Evolutionary conservation across 495 filamentous ascomycete species (phyloP).

Genomic region (Zalerion maritima): DNA sequence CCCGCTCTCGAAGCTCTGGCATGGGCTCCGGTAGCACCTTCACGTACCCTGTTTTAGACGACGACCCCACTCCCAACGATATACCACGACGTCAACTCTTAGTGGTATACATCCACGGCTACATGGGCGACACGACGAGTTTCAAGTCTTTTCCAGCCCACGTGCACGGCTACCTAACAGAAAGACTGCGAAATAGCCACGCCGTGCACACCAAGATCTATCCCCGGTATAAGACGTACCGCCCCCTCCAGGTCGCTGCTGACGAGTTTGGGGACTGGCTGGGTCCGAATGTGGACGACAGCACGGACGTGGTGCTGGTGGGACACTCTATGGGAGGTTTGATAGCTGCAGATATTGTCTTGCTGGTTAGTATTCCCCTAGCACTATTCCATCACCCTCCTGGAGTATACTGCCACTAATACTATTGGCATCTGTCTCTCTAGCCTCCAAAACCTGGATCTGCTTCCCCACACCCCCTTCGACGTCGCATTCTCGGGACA

Average conservation of each 20-base stretch:
- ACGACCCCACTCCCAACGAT: too few species aligned
- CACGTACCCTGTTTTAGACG: too few species aligned
- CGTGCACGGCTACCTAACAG: slow-evolving; percentile 63
- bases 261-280: slow-evolving; percentile 79
- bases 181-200: slow-evolving; percentile 53
- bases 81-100: slow-evolving; percentile 59
- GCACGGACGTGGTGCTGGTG: slow-evolving; percentile 67
- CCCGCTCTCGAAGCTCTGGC: too few species aligned
- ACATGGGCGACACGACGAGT: slow-evolving; percentile 78
- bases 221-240: slow-evolving; percentile 74
- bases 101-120: slow-evolving; percentile 80
- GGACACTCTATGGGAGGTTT: slow-evolving; percentile 90
- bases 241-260: slow-evolving; percentile 54
- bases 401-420: too few species aligned
- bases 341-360: slow-evolving; percentile 61
- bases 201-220: slow-evolving; percentile 82
- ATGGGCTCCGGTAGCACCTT: too few species aligned
- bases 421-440: too few species aligned
- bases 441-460: too few species aligned
- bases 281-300: slow-evolving; percentile 55
- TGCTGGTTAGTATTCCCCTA: too few species aligned
- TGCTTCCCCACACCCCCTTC: too few species aligned
- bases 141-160: slow-evolving; percentile 82
- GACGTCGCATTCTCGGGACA: slow-evolving; percentile 68
- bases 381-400: too few species aligned